Conservation (phyloP, 352 stramenopile species). For the Phytophthora fragariae region DNA sequence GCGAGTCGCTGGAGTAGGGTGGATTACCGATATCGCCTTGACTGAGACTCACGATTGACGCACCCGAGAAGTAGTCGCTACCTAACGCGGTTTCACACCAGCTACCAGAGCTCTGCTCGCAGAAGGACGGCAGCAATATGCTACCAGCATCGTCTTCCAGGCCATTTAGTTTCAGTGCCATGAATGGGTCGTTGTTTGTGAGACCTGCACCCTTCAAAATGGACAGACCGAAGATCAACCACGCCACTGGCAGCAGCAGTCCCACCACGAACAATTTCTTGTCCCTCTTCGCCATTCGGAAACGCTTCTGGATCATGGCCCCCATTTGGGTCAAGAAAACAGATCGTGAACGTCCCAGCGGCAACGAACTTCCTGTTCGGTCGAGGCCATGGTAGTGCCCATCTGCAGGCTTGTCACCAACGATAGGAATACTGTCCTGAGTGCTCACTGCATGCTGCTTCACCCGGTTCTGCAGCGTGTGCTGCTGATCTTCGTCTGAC, state of each 20-base stretch:
- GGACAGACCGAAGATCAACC: slow-evolving; percentile 37
- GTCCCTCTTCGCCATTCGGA: slow-evolving; percentile 31
- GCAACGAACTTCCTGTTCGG: slow-evolving; percentile 26
- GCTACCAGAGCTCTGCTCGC: slow-evolving; percentile 29
- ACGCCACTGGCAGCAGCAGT: slow-evolving; percentile 27
- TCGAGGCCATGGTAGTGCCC: slow-evolving; percentile 27
- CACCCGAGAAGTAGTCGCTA: slow-evolving; percentile 33
- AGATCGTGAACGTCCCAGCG: slow-evolving; percentile 15
- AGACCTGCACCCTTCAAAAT: slow-evolving; percentile 35
- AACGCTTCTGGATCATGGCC: slow-evolving; percentile 35
- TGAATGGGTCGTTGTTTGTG: slow-evolving; percentile 37
- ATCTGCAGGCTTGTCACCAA: slow-evolving; percentile 31
- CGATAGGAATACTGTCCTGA: slow-evolving; percentile 33
- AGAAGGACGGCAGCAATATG: slow-evolving; percentile 30
- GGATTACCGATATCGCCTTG: slow-evolving; percentile 24
- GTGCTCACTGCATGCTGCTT: slow-evolving; percentile 26
- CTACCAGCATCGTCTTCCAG: slow-evolving; percentile 25
- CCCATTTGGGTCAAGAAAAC: slow-evolving; percentile 34
- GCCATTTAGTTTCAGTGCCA: slow-evolving; percentile 22
- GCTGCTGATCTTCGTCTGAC: slow-evolving; percentile 56
- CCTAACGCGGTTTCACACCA: slow-evolving; percentile 34
- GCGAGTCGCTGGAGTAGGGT: slow-evolving; percentile 37
- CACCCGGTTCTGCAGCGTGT: slow-evolving; percentile 50
- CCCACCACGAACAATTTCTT: slow-evolving; percentile 35
- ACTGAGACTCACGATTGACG: slow-evolving; percentile 21